Evolutionary conservation across 495 filamentous ascomycete genomes (phyloP), one percentile per base, ranked within the genome.

Genomic region (Glonium stellatum): DNA sequence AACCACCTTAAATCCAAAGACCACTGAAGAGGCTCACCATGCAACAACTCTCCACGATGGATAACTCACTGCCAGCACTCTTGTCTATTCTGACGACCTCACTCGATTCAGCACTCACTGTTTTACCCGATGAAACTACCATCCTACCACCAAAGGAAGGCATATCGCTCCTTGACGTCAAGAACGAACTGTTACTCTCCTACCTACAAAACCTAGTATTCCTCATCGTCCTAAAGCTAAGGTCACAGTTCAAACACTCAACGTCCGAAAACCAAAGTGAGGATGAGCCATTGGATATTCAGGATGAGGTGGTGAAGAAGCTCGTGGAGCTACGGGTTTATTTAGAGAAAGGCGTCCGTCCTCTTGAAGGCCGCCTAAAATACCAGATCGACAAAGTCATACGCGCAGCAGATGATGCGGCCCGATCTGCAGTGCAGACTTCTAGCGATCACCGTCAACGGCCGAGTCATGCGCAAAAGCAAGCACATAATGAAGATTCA

Each of bases 201-300:
- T 98, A 98, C 75, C 77, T 97, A 0, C 95, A 97, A 66, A 92
- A 97, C 66, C 82, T 96, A 4, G 89, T 92, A 34, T 96, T 96
- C 64, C 76, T 97, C 51, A 86, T 95, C 39, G 75, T 97, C 1
- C 73, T 92, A 46, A 93, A 96, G 71, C 70, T 97, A 18, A 82
- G 89, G 18, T 81, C 84, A 66, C 54, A 52, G 8, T 27, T 22
- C 18, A 37, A 53, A n/a, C 10, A 1, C 10, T 31, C 22, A 65
- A 47, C 42, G 51, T 47, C 61, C 31, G 69, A 78, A 0, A 67
- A 76, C 0, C 61, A 69, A n/a, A 62, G 69, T 0, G 65, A 74
- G 1, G 67, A 70, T 4, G 67, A 69, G 9, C 71, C 72, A 15
- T 37, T 48, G 10, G 62, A 82, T 9, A 75, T 78, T 36, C 78